A percentile compares a stretch with the other conserved stretches of the same genome.
These are phyloP conservation scores for Pseudocercospora cruenta DNA, from an alignment of 2,329 filamentous ascomycete genomes.

Conservation along the genomic window DNA sequence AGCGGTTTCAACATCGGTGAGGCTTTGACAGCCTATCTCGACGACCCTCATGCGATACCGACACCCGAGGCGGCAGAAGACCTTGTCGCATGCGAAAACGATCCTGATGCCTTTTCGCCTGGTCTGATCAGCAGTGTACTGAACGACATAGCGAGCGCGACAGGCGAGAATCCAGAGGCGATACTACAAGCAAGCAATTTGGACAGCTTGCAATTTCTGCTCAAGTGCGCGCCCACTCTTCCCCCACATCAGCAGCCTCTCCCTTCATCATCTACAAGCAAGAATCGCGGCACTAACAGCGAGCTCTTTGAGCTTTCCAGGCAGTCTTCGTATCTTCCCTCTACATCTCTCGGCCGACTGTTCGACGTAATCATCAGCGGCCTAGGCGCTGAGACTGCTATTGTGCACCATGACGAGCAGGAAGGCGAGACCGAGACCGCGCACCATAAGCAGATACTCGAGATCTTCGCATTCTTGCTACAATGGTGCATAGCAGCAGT, in stretches of 20 bases:
- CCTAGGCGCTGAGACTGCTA: slow-evolving; percentile 74
- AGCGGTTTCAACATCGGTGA: slow-evolving; percentile 92
- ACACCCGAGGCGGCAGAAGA: slow-evolving; percentile 84
- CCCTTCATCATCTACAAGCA: slow-evolving; percentile 35
- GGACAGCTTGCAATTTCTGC: slow-evolving; percentile 90
- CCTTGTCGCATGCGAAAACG: slow-evolving; percentile 88
- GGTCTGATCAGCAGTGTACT: slow-evolving; percentile 81
- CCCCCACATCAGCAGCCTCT: slow-evolving; percentile 36
- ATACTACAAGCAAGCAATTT: slow-evolving; percentile 78
- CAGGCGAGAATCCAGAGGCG: slow-evolving; percentile 89
- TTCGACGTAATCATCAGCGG: slow-evolving; percentile 83
- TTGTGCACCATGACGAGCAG: slow-evolving; percentile 86
- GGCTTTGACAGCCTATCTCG: slow-evolving; percentile 94
- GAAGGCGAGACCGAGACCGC: slow-evolving; percentile 65
- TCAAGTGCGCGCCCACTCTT: slow-evolving; percentile 82
- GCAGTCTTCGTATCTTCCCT: slow-evolving; percentile 77
- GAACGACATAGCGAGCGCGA: slow-evolving; percentile 88
- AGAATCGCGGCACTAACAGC: slow-evolving; percentile 58
- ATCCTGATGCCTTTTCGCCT: slow-evolving; percentile 79
- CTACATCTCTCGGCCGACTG: slow-evolving; percentile 85
- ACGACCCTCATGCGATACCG: slow-evolving; percentile 79
- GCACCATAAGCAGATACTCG: slow-evolving; percentile 87
- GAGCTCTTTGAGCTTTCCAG: slow-evolving; percentile 69
- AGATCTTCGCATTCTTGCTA: slow-evolving; percentile 90
- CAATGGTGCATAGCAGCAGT: slow-evolving; percentile 97